Base-by-base conservation (phyloP, 208 protist species). In the Leptomonas pyrrhocoris region DNA sequence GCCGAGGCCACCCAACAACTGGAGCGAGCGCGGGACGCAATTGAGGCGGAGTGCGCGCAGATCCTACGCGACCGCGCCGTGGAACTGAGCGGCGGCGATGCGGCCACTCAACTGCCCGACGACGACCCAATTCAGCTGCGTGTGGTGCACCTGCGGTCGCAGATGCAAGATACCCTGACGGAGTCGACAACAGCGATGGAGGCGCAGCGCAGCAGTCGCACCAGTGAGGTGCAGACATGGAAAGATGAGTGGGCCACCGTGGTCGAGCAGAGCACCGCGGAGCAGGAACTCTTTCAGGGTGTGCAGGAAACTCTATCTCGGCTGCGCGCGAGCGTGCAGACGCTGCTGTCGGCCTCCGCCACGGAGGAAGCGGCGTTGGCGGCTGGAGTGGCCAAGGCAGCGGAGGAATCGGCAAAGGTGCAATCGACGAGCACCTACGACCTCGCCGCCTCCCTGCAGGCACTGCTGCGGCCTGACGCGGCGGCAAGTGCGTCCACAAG, bases 261-360 rank as follows among this genome's bases (percentile, higher is more conserved):
- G 27, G 48, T 74, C 15, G 84, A 80, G 63, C 84, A 88, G 50
- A 93, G 85, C 70, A 81, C 38, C 28, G 83, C 79, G 19, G 88
- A 96, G 81, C 74, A 94, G 51, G 60, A 65, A 36, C 46, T 93
- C 23, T 73, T 94, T 11, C 64, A 81, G 12, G 43, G 48, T 0
- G 51, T 90, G 54, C 88, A 96, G 74, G 89, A 94, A 68, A 66
- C 74, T 27, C 68, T 89, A 13, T 62, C 87, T 27, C 71, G 80
- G 13, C 73, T 96, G 21, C 91, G 89, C 72, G 64, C 84, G 30
- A 84, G 93, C 58, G 77, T 92, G 59, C 87, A 93, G 68, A 80
- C 81, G 36, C 43, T 88, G 16, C 73, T 90, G 15, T 57, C 77
- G 27, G 56, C 72, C 25, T 94, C 89, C 38, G 77, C 82, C 2